These are phyloP conservation scores for Mycena indigotica DNA, from an alignment of 768 basidiomycete genomes.

Conservation along the genomic window DNA sequence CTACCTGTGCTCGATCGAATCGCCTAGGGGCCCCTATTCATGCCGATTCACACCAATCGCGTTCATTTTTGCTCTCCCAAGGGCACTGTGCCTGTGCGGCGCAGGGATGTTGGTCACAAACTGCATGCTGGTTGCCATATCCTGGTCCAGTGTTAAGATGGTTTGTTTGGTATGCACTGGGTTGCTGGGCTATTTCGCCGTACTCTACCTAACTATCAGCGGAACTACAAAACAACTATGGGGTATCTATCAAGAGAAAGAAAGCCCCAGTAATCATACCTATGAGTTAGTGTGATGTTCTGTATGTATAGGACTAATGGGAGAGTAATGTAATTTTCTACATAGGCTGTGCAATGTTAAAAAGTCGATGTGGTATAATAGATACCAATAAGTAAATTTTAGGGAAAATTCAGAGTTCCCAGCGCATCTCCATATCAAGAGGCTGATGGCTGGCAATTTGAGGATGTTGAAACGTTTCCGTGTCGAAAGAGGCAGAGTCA, in stretches of 20 bases:
- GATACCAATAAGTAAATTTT: too few relatives aligned
- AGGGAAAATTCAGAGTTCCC: constrained; percentile 2
- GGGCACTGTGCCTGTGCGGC: constrained; percentile 54
- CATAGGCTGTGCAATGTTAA: too few relatives aligned
- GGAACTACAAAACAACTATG: neutral
- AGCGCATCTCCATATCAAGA: constrained; percentile 10
- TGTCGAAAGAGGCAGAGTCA: constrained; percentile 5
- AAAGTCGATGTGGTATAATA: too few relatives aligned
- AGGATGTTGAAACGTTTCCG: constrained; percentile 20
- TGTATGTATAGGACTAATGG: neutral
- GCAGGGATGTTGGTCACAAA: constrained; percentile 29
- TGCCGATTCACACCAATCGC: constrained; percentile 51
- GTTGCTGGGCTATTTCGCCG: neutral
- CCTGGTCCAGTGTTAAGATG: neutral
- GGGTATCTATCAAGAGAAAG: neutral
- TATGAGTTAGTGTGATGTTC: neutral
- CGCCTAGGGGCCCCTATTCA: too few relatives aligned
- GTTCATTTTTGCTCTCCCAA: constrained; percentile 56
- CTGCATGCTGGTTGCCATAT: neutral
- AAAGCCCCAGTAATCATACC: neutral
- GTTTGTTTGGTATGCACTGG: neutral
- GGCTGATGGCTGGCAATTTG: constrained; percentile 19
- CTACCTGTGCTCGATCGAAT: constrained; percentile 38
- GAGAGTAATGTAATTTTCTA: too few relatives aligned
- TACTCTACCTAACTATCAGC: neutral